Evolutionary conservation across 805 yeast species (phyloP).

Genomic region (Suhomyces canberraensis): DNA sequence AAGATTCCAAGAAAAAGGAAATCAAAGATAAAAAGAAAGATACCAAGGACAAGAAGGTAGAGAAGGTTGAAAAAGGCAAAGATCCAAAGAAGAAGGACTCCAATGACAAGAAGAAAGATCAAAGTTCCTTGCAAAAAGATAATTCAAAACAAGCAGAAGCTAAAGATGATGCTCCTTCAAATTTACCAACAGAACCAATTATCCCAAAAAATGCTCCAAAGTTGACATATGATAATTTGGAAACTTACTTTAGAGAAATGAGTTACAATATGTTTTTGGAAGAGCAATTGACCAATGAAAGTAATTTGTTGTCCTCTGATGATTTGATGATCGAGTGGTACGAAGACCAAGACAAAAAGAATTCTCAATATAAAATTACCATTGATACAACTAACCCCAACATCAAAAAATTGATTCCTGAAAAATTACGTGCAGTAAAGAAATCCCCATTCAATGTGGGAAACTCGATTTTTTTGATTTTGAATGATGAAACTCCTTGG

Average conservation of each 20-base stretch:
- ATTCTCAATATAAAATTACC: conserved; percentile 38
- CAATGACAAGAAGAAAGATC: no score
- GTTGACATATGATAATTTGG: conserved; percentile 46
- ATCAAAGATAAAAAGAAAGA: conserved; percentile 1
- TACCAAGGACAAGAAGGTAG: neutral
- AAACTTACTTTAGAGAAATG: conserved; percentile 55
- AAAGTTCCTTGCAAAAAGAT: no score
- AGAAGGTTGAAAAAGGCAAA: no score
- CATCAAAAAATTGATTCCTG: conserved; percentile 48
- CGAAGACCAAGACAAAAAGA: conserved; percentile 40
- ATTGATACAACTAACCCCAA: conserved; percentile 48
- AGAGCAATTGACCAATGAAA: conserved; percentile 45
- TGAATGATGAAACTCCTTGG: conserved; percentile 54
- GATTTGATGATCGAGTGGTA: conserved; percentile 54
- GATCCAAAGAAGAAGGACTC: no score
- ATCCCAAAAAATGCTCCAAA: conserved; percentile 28
- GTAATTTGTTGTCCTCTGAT: conserved; percentile 32
- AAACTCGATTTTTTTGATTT: conserved; percentile 55
- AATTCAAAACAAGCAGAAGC: no score
- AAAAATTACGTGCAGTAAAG: conserved; percentile 47
- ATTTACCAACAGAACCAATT: no score
- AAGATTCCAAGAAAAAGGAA: conserved; percentile 2
- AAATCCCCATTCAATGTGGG: conserved; percentile 57
- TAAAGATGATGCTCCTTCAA: no score
- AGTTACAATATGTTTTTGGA: conserved; percentile 62